Evolutionary conservation across 2,329 filamentous ascomycete species (phyloP).

Genomic region (Calonectria pseudoturangicola): DNA sequence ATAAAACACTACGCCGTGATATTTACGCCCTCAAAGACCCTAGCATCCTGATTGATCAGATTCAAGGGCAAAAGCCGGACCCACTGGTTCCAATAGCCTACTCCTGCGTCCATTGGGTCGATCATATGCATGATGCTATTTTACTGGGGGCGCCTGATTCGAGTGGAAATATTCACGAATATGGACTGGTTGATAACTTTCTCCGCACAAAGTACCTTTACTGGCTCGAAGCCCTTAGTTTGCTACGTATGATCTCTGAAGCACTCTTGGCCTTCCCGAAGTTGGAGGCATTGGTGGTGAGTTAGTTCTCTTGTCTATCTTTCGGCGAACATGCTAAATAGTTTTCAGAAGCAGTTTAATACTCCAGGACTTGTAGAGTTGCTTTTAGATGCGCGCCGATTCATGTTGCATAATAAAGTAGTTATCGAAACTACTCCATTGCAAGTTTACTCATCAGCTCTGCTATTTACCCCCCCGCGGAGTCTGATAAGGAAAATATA

Average conservation of each 20-base stretch:
- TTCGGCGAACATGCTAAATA: neutral
- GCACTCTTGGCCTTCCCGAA: neutral
- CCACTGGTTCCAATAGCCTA: constrained; percentile 44
- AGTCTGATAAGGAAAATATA: neutral
- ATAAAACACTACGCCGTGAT: constrained; percentile 56
- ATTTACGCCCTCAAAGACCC: constrained; percentile 58
- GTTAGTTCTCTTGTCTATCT: neutral
- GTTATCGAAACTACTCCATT: neutral
- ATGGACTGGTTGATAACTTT: neutral
- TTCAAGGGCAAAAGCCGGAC: constrained; percentile 38
- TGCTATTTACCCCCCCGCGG: neutral
- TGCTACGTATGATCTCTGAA: constrained; percentile 51
- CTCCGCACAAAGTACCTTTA: constrained; percentile 53
- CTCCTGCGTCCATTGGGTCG: constrained; percentile 49
- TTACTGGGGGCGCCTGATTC: neutral
- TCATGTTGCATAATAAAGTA: neutral
- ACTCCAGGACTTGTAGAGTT: neutral
- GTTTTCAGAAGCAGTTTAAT: neutral
- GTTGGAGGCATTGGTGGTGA: neutral
- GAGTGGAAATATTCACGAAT: neutral
- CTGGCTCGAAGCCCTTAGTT: constrained; percentile 66
- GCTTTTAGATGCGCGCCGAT: constrained; percentile 21
- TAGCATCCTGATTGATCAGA: constrained; percentile 36
- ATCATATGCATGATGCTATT: constrained; percentile 37
- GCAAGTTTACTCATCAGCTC: neutral